These are phyloP conservation scores for Globisporangium paroecandrum DNA, from an alignment of 352 stramenopile species.

Conservation along the genomic window DNA sequence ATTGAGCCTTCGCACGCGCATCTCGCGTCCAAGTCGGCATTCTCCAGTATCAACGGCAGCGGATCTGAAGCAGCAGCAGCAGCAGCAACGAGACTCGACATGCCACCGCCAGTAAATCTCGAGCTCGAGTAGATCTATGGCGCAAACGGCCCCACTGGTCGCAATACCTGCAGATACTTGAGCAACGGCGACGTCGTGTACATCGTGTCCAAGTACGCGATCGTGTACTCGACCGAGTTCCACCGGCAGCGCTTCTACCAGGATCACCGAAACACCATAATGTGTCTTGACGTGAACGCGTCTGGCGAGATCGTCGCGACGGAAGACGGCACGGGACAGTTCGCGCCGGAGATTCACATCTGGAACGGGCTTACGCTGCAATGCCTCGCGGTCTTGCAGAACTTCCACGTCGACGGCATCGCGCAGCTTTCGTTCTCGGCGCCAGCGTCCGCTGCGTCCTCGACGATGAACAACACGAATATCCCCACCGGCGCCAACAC, in stretches of 20 bases:
- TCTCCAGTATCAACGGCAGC: background rate
- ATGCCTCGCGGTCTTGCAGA: conserved; percentile 63
- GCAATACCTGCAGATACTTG: conserved; percentile 52
- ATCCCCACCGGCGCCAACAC: conserved; percentile 23
- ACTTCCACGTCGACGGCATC: conserved; percentile 59
- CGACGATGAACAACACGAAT: conserved; percentile 31
- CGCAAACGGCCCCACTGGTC: conserved; percentile 36
- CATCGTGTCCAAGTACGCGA: conserved; percentile 67
- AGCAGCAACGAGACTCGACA: conserved; percentile 17
- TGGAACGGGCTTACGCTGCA: conserved; percentile 64
- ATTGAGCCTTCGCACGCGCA: conserved; percentile 31
- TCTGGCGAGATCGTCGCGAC: conserved; percentile 65
- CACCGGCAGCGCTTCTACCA: conserved; percentile 77
- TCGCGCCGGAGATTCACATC: conserved; percentile 57
- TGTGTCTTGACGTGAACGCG: conserved; percentile 58
- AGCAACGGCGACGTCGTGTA: conserved; percentile 63
- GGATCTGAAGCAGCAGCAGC: background rate
- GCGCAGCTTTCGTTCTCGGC: conserved; percentile 53
- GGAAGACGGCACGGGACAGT: conserved; percentile 25
- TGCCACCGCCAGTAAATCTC: conserved; percentile 60
- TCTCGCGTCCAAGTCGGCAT: conserved; percentile 1
- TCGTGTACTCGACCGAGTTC: conserved; percentile 57
- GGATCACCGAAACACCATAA: conserved; percentile 54
- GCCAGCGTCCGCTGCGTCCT: conserved; percentile 40
- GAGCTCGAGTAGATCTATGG: conserved; percentile 79